Evolutionary conservation across 441 rosid species (phyloP), one percentile per base, ranked within the genome.

Genomic region (Populus hybrid): DNA sequence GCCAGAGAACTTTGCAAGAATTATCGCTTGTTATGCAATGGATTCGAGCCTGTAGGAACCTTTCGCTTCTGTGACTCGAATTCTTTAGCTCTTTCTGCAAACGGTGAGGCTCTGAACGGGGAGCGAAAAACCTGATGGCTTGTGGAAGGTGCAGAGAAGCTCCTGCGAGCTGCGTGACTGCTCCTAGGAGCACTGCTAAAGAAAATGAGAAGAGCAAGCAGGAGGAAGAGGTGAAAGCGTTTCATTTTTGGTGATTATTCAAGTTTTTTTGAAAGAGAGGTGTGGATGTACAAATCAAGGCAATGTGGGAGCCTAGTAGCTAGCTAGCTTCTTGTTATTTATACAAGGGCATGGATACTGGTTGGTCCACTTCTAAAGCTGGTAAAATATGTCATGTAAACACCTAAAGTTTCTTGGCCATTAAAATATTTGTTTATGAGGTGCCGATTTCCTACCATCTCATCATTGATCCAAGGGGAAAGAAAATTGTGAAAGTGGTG

Each of bases 11-110:
- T 59, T 8, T 46, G 53, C 19, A 21, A 36, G 53, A 57, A 32
- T 32, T 32, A 32, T 32, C 34, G 34, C 34, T 32, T 32, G 34
- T 32, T 32, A 32, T 32, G 34, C 64, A 91, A 81, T 7, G 93
- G 93, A 70, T 91, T 91, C 64, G 91, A 84, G 32, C 95, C 93
- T 5, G 91, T 84, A 16, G 93, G 95, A 72, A 89, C 86, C 81
- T 73, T 83, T 67, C 93, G 86, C 81, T 82, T 89, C 82, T 89
- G 84, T 26, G 88, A 82, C 32, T 76, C 70, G 50, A 89, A 73
- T 28, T 75, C 82, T 53, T 80, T 75, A 23, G 83, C 72, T 24
- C 75, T 75, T 85, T 35, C 59, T 35, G 73, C 67, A 81, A 67
- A 19, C 68, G 74, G 35, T 69, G 79, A 19, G 35, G 61, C 36